These are phyloP conservation scores for Melastoma malabathricum DNA, from an alignment of 345 rosid genomes.

Conservation along the genomic window DNA sequence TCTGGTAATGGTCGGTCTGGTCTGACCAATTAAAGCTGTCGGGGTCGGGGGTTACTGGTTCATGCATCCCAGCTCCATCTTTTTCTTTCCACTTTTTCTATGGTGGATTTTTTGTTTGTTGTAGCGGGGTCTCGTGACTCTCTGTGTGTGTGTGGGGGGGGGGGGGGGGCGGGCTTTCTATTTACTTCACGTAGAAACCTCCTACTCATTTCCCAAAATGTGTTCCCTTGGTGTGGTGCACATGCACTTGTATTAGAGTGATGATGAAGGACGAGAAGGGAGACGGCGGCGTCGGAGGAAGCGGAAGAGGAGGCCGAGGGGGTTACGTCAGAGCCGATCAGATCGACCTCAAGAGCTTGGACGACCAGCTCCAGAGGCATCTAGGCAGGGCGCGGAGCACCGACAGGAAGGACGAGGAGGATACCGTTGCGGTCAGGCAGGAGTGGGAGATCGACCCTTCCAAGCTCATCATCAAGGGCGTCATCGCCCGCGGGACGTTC, in stretches of 20 bases:
- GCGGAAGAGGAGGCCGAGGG: conserved; percentile 35
- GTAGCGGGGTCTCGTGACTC: too few species aligned
- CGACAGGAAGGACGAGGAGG: conserved; percentile 11
- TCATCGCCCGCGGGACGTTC: conserved; percentile 89
- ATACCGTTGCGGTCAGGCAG: conserved; percentile 25
- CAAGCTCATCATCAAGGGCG: conserved; percentile 64
- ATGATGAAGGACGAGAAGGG: not conserved
- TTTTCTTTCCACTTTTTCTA: not conserved
- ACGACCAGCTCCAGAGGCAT: conserved; percentile 91
- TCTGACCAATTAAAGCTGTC: too few species aligned
- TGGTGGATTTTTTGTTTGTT: too few species aligned
- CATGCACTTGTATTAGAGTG: too few species aligned
- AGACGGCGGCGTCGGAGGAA: conserved; percentile 29
- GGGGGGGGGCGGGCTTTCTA: too few species aligned
- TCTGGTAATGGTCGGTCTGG: too few species aligned
- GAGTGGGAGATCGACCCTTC: conserved; percentile 99
- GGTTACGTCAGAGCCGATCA: conserved; percentile 95
- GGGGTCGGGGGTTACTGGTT: too few species aligned
- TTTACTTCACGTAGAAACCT: too few species aligned
- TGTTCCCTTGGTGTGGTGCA: too few species aligned
- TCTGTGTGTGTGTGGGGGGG: too few species aligned
- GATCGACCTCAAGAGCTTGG: conserved; percentile 90
- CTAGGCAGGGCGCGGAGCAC: conserved; percentile 62
- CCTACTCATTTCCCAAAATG: too few species aligned
- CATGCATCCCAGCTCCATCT: too few species aligned